Base-by-base conservation (phyloP, 192 early-diverging fungal genomes). In the Funneliformis geosporum region DNA sequence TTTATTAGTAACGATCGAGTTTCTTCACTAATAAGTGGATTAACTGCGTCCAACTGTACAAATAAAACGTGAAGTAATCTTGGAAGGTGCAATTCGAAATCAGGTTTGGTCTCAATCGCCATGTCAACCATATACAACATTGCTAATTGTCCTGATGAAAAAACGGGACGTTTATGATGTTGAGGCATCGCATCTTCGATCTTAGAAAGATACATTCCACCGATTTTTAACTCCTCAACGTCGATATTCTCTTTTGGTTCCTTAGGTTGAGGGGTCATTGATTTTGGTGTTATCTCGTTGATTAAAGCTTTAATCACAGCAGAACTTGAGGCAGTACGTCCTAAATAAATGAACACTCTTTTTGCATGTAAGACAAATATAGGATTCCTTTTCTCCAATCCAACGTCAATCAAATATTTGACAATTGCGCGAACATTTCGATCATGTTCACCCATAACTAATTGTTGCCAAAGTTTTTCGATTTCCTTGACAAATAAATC, bases 1-100 rank as follows among this genome's bases (percentile, higher is more conserved):
- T 95, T 92, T 62, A 95, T 87, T 23, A 97, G 83, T 21, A 96
- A 85, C 39, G 87, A 83, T 27, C 92, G 86, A 16, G 88, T 88
- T 81, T 95, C 91, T 67, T 96, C 95, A 78, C 93, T 93, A 10
- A 93, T 89, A 38, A 93, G 85, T 9, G 91, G 90, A 38, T 93
- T 90, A 33, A 91, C 87, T 67, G 93, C 91, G 83, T 97, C 96
- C 23, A 97, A 74, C 70, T 96, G 95, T 4, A 96, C 92, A 81
- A 94, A 92, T 10, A 95, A 85, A 14, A 90, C 85, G 79, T 95
- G 93, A 0, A 96, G 80, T 18, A 97, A 79, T 10, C 91, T 76
- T 8, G 95, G 92, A 2, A 97, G 83, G 80, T 94, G 89, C 18
- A 87, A 82, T 5, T 84, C 68, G 8, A 96, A 80, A 38, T 90